Percentiles rank a stretch among this genome's conserved stretches.
phyloP scores from a whole-genome alignment of 768 basidiomycete species.

The Candolleomyces efflorescens region DNA sequence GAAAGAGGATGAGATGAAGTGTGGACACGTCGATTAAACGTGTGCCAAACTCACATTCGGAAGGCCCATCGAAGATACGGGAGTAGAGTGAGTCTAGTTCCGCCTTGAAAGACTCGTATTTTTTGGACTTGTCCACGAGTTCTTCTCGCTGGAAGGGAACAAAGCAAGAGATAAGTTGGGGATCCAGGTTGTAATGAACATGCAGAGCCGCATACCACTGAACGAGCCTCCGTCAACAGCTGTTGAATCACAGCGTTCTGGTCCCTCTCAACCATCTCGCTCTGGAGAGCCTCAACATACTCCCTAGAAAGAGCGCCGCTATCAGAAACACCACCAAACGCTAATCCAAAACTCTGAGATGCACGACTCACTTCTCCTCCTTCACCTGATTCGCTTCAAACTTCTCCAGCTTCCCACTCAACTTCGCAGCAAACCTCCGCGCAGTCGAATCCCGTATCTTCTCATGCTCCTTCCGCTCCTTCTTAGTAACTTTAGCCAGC shows the following conservation, averaged over 20 bases:
- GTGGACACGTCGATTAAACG: background rate
- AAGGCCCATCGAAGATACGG: slow-evolving; percentile 40
- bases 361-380: slow-evolving; percentile 37
- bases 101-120: slow-evolving; percentile 26
- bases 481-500: slow-evolving; percentile 35
- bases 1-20: too few species aligned
- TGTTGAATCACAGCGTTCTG: slow-evolving; percentile 24
- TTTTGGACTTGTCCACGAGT: slow-evolving; percentile 25
- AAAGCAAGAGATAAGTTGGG: background rate
- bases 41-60: slow-evolving; percentile 25
- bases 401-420: slow-evolving; percentile 38
- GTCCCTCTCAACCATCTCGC: slow-evolving; percentile 35
- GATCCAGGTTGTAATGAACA: too few species aligned
- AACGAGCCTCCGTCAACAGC: slow-evolving; percentile 30
- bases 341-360: too few species aligned
- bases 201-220: slow-evolving; percentile 27
- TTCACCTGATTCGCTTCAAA: slow-evolving; percentile 38
- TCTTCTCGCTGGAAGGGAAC: slow-evolving; percentile 25
- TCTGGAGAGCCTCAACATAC: slow-evolving; percentile 41
- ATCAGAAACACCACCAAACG: background rate
- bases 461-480: slow-evolving; percentile 42
- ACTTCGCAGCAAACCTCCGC: slow-evolving; percentile 32
- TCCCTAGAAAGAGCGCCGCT: slow-evolving; percentile 24
- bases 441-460: slow-evolving; percentile 36
- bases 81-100: slow-evolving; percentile 37